A percentile compares a stretch with the other conserved stretches of the same genome.
Conservation (phyloP, 352 stramenopile species). For the Phytophthora pinifolia region DNA sequence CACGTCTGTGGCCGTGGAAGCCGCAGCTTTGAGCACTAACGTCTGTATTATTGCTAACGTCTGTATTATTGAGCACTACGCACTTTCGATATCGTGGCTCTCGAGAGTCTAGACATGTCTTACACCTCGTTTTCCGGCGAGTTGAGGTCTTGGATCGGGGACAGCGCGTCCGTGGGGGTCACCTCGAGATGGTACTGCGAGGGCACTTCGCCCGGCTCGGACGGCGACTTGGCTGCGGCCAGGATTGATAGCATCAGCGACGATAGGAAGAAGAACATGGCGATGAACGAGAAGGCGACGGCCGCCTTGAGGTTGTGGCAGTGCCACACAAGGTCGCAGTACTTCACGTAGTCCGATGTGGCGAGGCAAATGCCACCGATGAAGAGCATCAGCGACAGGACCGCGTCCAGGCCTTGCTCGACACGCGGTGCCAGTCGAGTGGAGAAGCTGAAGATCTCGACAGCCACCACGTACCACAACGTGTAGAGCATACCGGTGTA, state of each 20-base stretch:
- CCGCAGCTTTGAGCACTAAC: not conserved
- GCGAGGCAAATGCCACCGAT: slow-evolving; percentile 58
- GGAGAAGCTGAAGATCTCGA: slow-evolving; percentile 42
- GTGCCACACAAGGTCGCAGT: slow-evolving; percentile 38
- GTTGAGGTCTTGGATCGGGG: slow-evolving; percentile 30
- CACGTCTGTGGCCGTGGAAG: too few relatives aligned
- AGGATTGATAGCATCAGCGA: slow-evolving; percentile 44
- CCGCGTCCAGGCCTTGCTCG: slow-evolving; percentile 36
- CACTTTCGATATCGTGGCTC: not conserved
- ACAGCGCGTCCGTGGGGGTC: slow-evolving; percentile 36
- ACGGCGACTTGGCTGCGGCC: slow-evolving; percentile 5
- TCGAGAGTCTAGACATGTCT: slow-evolving; percentile 4
- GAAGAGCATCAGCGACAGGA: slow-evolving; percentile 44
- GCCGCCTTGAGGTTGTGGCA: slow-evolving; percentile 61
- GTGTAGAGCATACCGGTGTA: slow-evolving; percentile 67
- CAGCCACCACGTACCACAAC: slow-evolving; percentile 41
- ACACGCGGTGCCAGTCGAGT: slow-evolving; percentile 19
- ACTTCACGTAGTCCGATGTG: slow-evolving; percentile 40
- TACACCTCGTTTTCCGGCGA: slow-evolving; percentile 29
- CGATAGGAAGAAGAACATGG: slow-evolving; percentile 41
- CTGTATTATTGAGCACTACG: slow-evolving; percentile 7
- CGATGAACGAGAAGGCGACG: slow-evolving; percentile 58
- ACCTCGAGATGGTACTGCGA: slow-evolving; percentile 29
- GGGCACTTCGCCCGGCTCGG: slow-evolving; percentile 21
- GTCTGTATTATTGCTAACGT: not conserved